A percentile compares a stretch with the other conserved stretches of the same genome.
phyloP scores from a whole-genome alignment of 371 early-diverging fungal species.

The Rhizopus sp. region DNA sequence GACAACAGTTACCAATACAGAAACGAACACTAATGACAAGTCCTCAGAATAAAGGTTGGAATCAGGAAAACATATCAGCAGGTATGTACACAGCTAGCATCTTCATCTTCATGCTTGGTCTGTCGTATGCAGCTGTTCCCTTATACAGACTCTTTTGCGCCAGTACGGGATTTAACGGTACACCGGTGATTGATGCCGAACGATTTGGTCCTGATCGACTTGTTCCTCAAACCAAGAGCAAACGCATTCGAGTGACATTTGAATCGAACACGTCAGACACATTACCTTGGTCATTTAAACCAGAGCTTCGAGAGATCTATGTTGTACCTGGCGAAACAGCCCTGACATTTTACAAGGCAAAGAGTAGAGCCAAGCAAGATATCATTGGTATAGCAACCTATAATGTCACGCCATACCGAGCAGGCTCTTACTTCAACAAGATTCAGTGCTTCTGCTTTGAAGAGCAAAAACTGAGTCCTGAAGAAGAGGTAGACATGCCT shows the following conservation, averaged over 20 bases:
- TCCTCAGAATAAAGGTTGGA: background rate
- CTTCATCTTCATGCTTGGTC: constrained; percentile 83
- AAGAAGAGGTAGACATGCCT: constrained; percentile 98
- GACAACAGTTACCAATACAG: too few species aligned
- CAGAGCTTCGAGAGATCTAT: constrained; percentile 81
- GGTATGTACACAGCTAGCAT: constrained; percentile 81
- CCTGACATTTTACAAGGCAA: constrained; percentile 95
- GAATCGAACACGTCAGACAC: constrained; percentile 78
- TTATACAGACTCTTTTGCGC: constrained; percentile 94
- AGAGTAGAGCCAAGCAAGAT: constrained; percentile 86
- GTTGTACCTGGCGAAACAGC: constrained; percentile 97
- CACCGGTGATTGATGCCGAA: constrained; percentile 64
- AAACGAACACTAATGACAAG: background rate
- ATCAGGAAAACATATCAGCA: constrained; percentile 40
- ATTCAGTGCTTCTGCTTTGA: constrained; percentile 99
- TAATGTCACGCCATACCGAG: constrained; percentile 92
- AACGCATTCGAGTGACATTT: constrained; percentile 84
- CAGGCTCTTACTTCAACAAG: constrained; percentile 95
- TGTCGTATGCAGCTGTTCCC: constrained; percentile 95
- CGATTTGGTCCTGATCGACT: constrained; percentile 63
- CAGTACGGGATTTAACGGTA: constrained; percentile 91
- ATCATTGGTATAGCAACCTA: constrained; percentile 98
- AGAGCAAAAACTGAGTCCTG: constrained; percentile 90
- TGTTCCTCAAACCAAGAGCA: constrained; percentile 56
- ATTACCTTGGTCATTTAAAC: constrained; percentile 90